Conservation (phyloP, 345 rosid genomes). For the Lepidium aucheri region DNA sequence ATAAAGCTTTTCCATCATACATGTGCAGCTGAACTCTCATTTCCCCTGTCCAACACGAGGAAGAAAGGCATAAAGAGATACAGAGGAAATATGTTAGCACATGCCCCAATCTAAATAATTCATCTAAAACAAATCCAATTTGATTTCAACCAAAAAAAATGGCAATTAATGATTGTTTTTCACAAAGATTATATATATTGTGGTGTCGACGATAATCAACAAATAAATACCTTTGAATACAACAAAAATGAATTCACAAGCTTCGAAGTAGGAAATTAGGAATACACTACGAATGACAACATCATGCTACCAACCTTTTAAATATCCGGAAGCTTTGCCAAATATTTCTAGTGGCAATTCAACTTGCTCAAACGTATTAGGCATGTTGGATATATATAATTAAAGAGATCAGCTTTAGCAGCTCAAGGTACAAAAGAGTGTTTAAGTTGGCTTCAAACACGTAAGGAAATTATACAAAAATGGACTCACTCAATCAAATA, state of each 20-base stretch:
- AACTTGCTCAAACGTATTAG: constrained; percentile 73
- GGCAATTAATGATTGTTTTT: neutral
- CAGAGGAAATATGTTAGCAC: neutral
- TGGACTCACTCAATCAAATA: constrained; percentile 73
- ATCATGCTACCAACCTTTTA: constrained; percentile 48
- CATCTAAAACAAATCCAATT: neutral
- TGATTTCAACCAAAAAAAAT: neutral
- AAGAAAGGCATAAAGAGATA: neutral
- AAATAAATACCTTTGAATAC: neutral
- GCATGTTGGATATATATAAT: constrained; percentile 33
- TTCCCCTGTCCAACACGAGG: constrained; percentile 54
- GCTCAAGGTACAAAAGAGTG: neutral
- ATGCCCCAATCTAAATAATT: neutral
- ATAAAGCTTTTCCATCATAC: constrained; percentile 66
- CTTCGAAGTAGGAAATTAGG: neutral
- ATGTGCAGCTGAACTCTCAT: constrained; percentile 69
- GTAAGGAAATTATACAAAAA: neutral
- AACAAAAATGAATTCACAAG: too few species aligned
- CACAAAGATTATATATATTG: too few species aligned
- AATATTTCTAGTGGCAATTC: constrained; percentile 70
- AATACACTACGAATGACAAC: neutral
- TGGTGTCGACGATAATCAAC: neutral
- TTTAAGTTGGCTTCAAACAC: neutral
- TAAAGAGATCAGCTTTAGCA: neutral
- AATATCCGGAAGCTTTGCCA: constrained; percentile 66